Evolutionary conservation across 1,284 basidiomycete species (phyloP).

Genomic region (Rugosomyces carneus): DNA sequence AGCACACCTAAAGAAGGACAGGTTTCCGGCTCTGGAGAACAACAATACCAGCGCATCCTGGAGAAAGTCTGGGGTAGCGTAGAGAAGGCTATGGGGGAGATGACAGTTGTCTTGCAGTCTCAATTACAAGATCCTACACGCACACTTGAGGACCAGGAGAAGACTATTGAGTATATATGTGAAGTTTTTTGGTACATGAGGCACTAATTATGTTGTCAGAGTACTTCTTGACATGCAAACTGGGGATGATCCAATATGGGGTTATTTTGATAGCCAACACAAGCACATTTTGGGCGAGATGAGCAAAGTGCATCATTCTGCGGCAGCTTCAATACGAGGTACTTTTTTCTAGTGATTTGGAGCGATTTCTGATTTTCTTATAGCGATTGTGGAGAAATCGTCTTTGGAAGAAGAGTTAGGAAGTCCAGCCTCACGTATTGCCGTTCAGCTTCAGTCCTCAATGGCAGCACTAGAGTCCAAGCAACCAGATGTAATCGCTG

Average conservation of each 20-base stretch:
- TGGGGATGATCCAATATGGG: constrained; percentile 87
- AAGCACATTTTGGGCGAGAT: constrained; percentile 79
- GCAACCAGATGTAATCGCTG: constrained; percentile 54
- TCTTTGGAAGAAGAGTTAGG: constrained; percentile 32
- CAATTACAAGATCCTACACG: constrained; percentile 76
- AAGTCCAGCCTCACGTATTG: constrained; percentile 37
- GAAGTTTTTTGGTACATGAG: background rate
- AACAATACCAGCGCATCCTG: constrained; percentile 87
- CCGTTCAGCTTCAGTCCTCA: constrained; percentile 51
- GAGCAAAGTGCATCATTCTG: constrained; percentile 57
- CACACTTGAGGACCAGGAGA: constrained; percentile 91
- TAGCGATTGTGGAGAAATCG: constrained; percentile 30
- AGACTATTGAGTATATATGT: constrained; percentile 92
- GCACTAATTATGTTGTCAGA: constrained; percentile 24
- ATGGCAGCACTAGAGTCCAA: constrained; percentile 57
- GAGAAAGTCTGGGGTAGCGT: constrained; percentile 97
- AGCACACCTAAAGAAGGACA: constrained; percentile 51
- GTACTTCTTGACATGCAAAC: constrained; percentile 80
- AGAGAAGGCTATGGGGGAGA: constrained; percentile 91
- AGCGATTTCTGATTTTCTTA: too few relatives aligned
- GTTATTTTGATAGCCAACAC: constrained; percentile 92
- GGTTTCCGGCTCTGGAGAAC: constrained; percentile 46
- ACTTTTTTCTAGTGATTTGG: constrained; percentile 16
- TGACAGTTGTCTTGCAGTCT: constrained; percentile 73
- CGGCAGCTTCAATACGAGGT: constrained; percentile 55